phyloP scores from a whole-genome alignment of 2,329 filamentous ascomycete species.

The Zasmidium citrigriseum region DNA sequence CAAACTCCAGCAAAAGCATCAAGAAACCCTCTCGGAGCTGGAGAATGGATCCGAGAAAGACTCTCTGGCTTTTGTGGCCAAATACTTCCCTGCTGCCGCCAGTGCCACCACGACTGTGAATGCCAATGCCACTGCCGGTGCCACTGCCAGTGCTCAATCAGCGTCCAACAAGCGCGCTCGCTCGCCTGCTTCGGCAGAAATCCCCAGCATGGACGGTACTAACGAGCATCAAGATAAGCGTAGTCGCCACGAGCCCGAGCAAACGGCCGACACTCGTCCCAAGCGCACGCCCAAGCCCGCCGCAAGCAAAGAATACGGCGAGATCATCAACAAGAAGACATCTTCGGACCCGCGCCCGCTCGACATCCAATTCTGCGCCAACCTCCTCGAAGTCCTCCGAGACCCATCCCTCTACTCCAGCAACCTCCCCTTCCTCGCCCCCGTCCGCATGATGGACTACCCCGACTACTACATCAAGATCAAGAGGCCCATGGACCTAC shows the following conservation, averaged over 20 bases:
- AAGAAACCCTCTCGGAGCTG: neutral
- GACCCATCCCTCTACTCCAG: neutral
- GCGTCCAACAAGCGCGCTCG: too few relatives aligned
- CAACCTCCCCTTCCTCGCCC: neutral
- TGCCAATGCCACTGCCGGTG: too few relatives aligned
- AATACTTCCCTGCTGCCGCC: neutral
- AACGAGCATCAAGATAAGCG: too few relatives aligned
- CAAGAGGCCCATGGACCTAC: neutral
- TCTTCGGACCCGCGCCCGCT: neutral
- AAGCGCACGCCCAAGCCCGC: neutral
- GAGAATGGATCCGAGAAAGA: neutral
- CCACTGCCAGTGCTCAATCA: too few relatives aligned
- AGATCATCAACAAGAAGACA: neutral
- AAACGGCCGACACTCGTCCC: neutral
- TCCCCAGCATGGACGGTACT: too few relatives aligned
- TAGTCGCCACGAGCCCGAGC: neutral
- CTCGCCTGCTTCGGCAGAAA: too few relatives aligned
- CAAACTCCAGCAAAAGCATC: neutral
- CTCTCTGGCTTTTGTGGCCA: neutral
- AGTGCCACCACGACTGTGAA: neutral
- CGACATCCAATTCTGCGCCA: neutral
- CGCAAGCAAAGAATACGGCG: neutral
- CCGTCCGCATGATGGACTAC: neutral
- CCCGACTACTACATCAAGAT: constrained; percentile 1
- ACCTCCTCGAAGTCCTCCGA: neutral